A percentile compares a stretch with the other conserved stretches of the same genome.
phyloP scores from a whole-genome alignment of 2,329 filamentous ascomycete species.

The Pestalotiopsis sp. region DNA sequence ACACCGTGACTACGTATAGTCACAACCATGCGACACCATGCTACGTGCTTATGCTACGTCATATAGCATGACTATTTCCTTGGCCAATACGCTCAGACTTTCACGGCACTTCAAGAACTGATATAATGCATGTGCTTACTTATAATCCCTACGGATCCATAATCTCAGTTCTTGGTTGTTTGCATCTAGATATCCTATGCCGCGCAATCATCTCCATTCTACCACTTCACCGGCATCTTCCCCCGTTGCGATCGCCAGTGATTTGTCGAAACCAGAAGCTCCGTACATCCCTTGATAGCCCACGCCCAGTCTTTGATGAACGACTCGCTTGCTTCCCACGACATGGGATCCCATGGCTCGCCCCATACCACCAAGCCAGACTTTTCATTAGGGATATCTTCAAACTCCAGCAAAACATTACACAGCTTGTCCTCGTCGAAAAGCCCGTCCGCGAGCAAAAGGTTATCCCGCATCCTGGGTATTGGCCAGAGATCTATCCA shows the following conservation, averaged over 20 bases:
- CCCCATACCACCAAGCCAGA: slow-evolving; percentile 14
- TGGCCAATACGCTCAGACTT: no score
- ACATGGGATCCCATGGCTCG: slow-evolving; percentile 29
- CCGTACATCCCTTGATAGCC: slow-evolving; percentile 37
- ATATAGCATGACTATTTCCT: no score
- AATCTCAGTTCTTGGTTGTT: no score
- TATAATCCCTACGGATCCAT: no score
- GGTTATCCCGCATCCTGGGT: slow-evolving; percentile 13
- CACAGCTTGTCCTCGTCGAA: slow-evolving; percentile 12
- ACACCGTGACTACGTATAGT: no score
- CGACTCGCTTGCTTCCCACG: slow-evolving; percentile 48
- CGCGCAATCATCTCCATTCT: background rate
- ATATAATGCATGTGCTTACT: no score
- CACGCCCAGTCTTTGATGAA: slow-evolving; percentile 49
- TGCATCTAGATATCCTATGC: no score
- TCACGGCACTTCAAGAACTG: no score
- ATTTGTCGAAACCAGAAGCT: slow-evolving; percentile 39
- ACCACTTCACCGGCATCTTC: background rate
- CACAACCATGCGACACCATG: no score
- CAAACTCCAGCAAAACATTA: slow-evolving; percentile 10
- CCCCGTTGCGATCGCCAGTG: slow-evolving; percentile 27
- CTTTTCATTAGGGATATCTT: slow-evolving; percentile 1
- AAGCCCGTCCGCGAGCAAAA: slow-evolving; percentile 2
- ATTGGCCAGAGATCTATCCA: slow-evolving; percentile 16
- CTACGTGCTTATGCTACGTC: no score